Percentiles rank a stretch among this genome's conserved stretches.
These are phyloP conservation scores for Aureobasidium lini DNA, from an alignment of 2,329 filamentous ascomycete genomes.

Conservation along the genomic window DNA sequence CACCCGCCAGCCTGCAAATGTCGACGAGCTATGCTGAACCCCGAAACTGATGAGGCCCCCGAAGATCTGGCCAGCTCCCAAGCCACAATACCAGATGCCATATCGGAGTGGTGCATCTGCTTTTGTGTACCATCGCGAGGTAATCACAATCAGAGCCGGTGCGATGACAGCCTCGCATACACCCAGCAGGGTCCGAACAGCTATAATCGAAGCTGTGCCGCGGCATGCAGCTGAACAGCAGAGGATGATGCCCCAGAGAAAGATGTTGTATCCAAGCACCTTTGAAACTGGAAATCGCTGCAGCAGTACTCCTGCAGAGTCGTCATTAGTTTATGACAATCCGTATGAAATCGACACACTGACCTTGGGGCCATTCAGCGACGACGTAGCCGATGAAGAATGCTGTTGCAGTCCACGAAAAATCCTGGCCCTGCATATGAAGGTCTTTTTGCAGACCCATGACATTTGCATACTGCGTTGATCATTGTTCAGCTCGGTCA, in stretches of 20 bases:
- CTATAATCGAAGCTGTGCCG: slow-evolving; percentile 34
- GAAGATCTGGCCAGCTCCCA: slow-evolving; percentile 62
- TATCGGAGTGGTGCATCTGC: slow-evolving; percentile 40
- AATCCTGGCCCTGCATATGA: slow-evolving; percentile 51
- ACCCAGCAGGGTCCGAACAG: slow-evolving; percentile 43
- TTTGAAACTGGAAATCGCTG: slow-evolving; percentile 35
- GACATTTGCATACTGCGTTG: slow-evolving; percentile 52
- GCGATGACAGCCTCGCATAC: slow-evolving; percentile 63
- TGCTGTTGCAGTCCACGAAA: slow-evolving; percentile 54
- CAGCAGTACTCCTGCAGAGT: slow-evolving; percentile 49
- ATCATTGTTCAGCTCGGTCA: background rate
- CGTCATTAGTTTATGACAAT: background rate
- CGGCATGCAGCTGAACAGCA: slow-evolving; percentile 48
- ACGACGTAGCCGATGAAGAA: slow-evolving; percentile 56
- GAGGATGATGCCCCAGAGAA: slow-evolving; percentile 55
- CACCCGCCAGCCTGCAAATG: slow-evolving; percentile 20
- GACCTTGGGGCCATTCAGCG: slow-evolving; percentile 54
- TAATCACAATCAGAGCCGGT: slow-evolving; percentile 58
- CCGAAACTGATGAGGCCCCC: slow-evolving; percentile 58
- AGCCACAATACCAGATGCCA: slow-evolving; percentile 57
- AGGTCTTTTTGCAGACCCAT: slow-evolving; percentile 55
- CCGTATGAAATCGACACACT: slow-evolving; percentile 5
- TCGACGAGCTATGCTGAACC: slow-evolving; percentile 23
- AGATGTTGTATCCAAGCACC: slow-evolving; percentile 51
- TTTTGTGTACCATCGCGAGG: slow-evolving; percentile 61